Evolutionary conservation across 2,329 filamentous ascomycete species (phyloP), one percentile per base, ranked within the genome.

Genomic region (Xylaria sp.): DNA sequence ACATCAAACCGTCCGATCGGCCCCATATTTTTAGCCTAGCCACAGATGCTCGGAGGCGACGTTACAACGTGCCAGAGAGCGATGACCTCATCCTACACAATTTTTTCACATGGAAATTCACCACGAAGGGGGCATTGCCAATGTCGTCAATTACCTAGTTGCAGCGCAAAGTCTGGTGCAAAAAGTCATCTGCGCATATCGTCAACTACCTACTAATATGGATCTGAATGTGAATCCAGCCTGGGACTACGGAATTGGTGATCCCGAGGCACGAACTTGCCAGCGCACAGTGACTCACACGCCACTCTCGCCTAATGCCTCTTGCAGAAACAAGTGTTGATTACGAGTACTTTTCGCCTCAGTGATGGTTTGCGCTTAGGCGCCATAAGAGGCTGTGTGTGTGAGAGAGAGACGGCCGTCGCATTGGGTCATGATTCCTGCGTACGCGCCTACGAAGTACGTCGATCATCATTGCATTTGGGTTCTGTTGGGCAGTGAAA

Each of bases 261-360:
- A 52, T 51, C 48, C 37, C 10, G 34, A 4, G 53, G 49, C 51
- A 37, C 44, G 49, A 52, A 44, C 44, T 18, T 46, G 57, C 59
- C 61, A 63, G 55, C 61, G 59, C 61, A 63, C 19, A 23, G 53
- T 63, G 61, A 63, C 55, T 63, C 61, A 63, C 35, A 48, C 18
- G 19, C 46, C 53, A 51, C 42, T 39, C 54, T 10, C 19, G 37
- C 50, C 42, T 54, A 42, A 37, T 48, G 11, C 19, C 18, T 44
- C 50, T 35, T 13, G 51, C 46, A 47, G 30, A 19, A 19, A 59
- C 16, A 47, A 18, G 2, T 19, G 13, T 13, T 35, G 30, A 39
- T 55, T 16, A 18, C 35, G 23, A 30, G 39, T 49, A 19, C 11
- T 5, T 19, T 18, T 46, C 53, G 54, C 56, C 47, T 54, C 59